Evolutionary conservation across 345 rosid genomes (phyloP).

Genomic region (Lepidium sativum): DNA sequence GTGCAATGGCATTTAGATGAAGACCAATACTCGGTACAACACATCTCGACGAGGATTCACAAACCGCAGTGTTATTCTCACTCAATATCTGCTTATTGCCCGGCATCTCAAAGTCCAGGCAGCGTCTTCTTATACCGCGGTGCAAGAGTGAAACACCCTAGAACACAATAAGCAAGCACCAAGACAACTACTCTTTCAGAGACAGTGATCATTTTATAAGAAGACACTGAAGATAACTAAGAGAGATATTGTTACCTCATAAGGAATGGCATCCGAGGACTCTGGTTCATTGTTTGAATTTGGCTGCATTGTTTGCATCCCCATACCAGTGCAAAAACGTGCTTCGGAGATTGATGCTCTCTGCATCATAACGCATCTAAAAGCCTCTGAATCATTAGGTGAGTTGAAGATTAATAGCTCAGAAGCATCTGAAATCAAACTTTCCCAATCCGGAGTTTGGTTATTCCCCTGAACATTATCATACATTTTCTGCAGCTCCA

Average conservation of each 20-base stretch:
- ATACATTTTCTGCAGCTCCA: conserved; percentile 22
- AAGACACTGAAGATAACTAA: not conserved
- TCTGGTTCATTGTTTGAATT: conserved; percentile 5
- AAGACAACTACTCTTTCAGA: not conserved
- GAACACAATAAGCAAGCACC: conserved; percentile 4
- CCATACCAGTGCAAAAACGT: conserved; percentile 25
- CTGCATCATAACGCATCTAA: conserved; percentile 54
- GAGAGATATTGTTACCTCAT: conserved; percentile 19
- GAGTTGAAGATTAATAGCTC: conserved; percentile 56
- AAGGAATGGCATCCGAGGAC: conserved; percentile 4
- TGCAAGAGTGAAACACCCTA: conserved; percentile 63
- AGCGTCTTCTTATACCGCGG: conserved; percentile 87
- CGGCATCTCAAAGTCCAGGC: conserved; percentile 75
- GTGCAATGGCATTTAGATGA: conserved; percentile 77
- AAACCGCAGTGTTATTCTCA: conserved; percentile 20
- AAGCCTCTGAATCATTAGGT: conserved; percentile 58
- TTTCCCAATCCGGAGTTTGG: conserved; percentile 56
- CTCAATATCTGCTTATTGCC: conserved; percentile 21
- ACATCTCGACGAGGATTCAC: conserved; percentile 28
- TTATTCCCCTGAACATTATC: conserved; percentile 28
- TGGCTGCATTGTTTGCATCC: conserved; percentile 14
- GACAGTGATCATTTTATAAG: not conserved
- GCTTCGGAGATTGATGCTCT: conserved; percentile 35
- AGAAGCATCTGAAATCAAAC: conserved; percentile 32
- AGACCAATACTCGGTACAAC: conserved; percentile 88